phyloP scores from a whole-genome alignment of 805 yeast species.

The Metschnikowia kofuensis region DNA sequence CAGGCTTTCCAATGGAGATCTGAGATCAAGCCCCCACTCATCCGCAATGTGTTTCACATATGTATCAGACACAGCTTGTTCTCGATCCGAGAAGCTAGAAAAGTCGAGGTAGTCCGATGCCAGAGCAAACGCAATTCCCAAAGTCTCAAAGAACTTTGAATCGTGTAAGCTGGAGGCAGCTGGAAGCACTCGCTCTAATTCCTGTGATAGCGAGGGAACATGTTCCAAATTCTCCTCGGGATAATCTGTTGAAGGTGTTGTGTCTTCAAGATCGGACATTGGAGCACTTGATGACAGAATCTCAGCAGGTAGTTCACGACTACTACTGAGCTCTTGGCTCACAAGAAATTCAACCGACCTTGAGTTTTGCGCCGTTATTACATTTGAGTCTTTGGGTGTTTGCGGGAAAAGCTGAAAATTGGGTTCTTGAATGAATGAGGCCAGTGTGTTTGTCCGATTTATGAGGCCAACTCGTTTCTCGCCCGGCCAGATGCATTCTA shows the following conservation, averaged over 20 bases:
- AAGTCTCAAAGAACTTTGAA: not conserved
- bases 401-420: not conserved
- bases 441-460: too few species aligned
- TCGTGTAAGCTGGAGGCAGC: not conserved
- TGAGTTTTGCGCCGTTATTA: not conserved
- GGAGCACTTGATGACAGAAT: not conserved
- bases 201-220: not conserved
- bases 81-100: not conserved
- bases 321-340: slow-evolving; percentile 1
- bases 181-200: not conserved
- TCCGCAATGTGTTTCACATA: not conserved
- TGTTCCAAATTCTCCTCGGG: not conserved
- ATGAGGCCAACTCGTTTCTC: too few species aligned
- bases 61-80: not conserved
- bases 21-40: not conserved
- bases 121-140: not conserved
- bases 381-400: not conserved
- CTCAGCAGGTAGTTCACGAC: not conserved
- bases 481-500: slow-evolving; percentile 11
- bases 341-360: not conserved
- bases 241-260: not conserved
- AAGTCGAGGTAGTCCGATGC: not conserved
- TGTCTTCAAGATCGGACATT: not conserved
- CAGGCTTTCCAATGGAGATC: not conserved
- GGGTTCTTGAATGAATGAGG: not conserved